Base-by-base conservation (phyloP, 306 rosid genomes). In the Cucurbita moschata region DNA sequence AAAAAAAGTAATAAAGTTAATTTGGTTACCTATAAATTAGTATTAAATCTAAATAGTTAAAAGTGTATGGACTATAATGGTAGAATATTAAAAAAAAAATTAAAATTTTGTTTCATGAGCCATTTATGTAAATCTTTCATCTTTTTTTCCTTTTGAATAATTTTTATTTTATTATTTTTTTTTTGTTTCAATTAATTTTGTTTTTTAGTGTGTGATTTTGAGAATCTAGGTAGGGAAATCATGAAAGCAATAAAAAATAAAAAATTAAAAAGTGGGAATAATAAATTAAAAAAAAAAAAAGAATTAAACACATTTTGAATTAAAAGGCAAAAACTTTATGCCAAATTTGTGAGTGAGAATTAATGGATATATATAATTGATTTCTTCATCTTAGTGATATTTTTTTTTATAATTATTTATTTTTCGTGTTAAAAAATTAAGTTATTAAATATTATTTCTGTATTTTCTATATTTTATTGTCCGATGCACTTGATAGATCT, bases 321-420 rank as follows among this genome's bases (percentile, higher is more conserved):
- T 26, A 68, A 68, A 68, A 68, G 57, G 12, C 42, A 68, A 68
- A 68, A 47, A 68, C 73, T 68, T 68, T 68, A 68, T 13, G 73
- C 19, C 26, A 68, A 47, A 21, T 68, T 46, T 68, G 73, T 68
- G 56, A 47, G 38, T 19, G 38, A 65, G 43, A 5, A 68, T 68
- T 68, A 68, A 47, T 68, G 15, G 30, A 4, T 30, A 30, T 30
- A 30, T 30, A 30, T 30, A 30, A 30, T 30, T 30, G 26, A 26
- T 26, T 26, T 26, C 26, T 26, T 26, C 26, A 26, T 26, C 26
- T 26, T 26, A 26, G 26, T 26, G 26, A 30, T 2, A 30, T 30
- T 3, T 30, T 30, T 30, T 30, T 30, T 30, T 2, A 30, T 30
- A 30, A 30, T 30, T 2, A 30, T 30, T 30, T 30, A 30, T 30